phyloP scores from a whole-genome alignment of 768 basidiomycete species.

The Termitomyces eurrhizus region DNA sequence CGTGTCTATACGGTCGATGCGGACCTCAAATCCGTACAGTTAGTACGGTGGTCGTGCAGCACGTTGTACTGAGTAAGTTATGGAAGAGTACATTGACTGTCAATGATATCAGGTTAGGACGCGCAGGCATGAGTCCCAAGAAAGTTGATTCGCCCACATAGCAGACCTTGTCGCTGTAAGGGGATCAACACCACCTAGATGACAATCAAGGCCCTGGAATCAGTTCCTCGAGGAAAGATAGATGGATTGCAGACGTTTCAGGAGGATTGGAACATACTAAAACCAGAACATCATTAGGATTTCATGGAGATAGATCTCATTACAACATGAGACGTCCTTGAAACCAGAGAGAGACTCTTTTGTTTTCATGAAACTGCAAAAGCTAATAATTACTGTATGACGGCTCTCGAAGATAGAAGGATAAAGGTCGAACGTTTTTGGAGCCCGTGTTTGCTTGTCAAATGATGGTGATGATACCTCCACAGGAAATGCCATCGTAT shows the following conservation, averaged over 20 bases:
- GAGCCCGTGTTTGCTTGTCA: not conserved
- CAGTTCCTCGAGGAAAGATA: not conserved
- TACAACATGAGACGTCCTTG: not conserved
- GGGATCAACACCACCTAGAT: not conserved
- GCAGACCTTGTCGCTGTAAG: not conserved
- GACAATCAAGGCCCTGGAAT: not conserved
- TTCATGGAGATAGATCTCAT: slow-evolving; percentile 3
- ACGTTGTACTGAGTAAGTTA: not conserved
- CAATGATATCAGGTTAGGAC: not conserved
- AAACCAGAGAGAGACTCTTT: slow-evolving; percentile 7
- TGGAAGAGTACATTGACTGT: not conserved
- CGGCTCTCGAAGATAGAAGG: not conserved
- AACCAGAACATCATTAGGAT: slow-evolving; percentile 2
- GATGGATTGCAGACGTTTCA: not conserved
- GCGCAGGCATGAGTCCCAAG: not conserved
- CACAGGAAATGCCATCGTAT: not conserved
- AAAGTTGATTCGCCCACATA: not conserved
- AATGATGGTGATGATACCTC: not conserved
- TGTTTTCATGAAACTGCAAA: not conserved
- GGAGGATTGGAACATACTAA: not conserved
- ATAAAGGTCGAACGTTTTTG: slow-evolving; percentile 1
- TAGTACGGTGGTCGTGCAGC: not conserved
- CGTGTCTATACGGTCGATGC: not conserved
- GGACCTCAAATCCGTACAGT: not conserved
- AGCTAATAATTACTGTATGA: not conserved